Conservation (phyloP, 139 green algal species). For the Penium margaritaceum region DNA sequence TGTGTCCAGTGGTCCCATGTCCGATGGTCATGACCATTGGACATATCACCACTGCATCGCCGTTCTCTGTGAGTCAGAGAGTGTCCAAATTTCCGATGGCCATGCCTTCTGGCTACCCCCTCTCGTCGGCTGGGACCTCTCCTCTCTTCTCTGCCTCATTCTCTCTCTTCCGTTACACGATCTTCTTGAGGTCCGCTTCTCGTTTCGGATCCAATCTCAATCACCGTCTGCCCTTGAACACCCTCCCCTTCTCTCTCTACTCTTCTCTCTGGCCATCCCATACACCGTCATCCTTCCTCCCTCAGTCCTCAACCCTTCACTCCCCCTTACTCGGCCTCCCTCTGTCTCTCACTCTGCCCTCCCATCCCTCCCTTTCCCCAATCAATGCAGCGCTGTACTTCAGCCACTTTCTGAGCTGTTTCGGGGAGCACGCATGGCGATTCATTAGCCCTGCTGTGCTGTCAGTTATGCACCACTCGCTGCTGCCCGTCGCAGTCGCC, state of each 20-base stretch:
- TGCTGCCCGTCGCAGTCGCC: constrained; percentile 33
- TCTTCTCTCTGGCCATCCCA: not conserved
- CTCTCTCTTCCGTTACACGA: not conserved
- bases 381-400: constrained; percentile 11
- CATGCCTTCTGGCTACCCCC: too few species aligned
- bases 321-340: not conserved
- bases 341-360: not conserved
- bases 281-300: not conserved
- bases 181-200: too few species aligned
- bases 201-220: too few species aligned
- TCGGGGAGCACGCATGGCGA: constrained; percentile 28
- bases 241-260: too few species aligned
- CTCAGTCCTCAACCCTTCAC: not conserved
- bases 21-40: too few species aligned
- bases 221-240: too few species aligned
- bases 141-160: not conserved
- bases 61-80: too few species aligned
- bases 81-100: too few species aligned
- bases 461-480: constrained; percentile 14
- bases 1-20: too few species aligned
- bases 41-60: too few species aligned
- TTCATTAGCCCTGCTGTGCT: constrained; percentile 26
- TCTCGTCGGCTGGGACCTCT: too few species aligned
- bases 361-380: not conserved
- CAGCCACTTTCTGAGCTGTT: constrained; percentile 18